Percentiles rank a stretch among this genome's conserved stretches.
phyloP scores from a whole-genome alignment of 352 stramenopile genomes.

The Globisporangium perplexum region DNA sequence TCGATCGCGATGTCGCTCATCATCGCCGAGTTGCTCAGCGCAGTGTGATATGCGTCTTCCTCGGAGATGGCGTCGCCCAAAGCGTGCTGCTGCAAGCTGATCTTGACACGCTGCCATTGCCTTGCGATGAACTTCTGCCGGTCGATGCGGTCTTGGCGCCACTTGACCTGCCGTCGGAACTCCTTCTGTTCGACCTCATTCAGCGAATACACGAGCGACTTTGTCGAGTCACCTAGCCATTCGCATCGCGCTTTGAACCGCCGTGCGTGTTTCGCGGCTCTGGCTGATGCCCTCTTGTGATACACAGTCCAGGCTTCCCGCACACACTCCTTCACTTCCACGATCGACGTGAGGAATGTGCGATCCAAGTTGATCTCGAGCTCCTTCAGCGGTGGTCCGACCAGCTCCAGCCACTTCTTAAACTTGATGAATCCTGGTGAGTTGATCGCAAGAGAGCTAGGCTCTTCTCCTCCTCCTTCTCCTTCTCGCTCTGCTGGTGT shows the following conservation, averaged over 20 bases:
- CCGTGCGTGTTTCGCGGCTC: constrained; percentile 34
- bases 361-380: constrained; percentile 57
- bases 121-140: constrained; percentile 56
- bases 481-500: not conserved
- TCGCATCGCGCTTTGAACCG: constrained; percentile 31
- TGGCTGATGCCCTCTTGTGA: constrained; percentile 32
- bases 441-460: constrained; percentile 4
- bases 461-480: not conserved
- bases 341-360: constrained; percentile 45
- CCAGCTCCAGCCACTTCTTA: constrained; percentile 56
- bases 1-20: constrained; percentile 1
- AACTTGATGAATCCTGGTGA: constrained; percentile 38
- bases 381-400: constrained; percentile 62
- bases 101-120: constrained; percentile 40
- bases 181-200: constrained; percentile 37
- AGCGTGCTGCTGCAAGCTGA: constrained; percentile 21
- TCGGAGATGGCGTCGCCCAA: constrained; percentile 10
- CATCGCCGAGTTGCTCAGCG: constrained; percentile 5
- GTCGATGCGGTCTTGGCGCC: constrained; percentile 59
- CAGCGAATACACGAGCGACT: constrained; percentile 33
- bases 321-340: constrained; percentile 49
- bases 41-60: constrained; percentile 1
- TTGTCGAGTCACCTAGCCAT: constrained; percentile 31
- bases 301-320: constrained; percentile 40
- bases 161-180: constrained; percentile 54